phyloP scores from a whole-genome alignment of 768 basidiomycete species.

The Mrakia gelida region DNA sequence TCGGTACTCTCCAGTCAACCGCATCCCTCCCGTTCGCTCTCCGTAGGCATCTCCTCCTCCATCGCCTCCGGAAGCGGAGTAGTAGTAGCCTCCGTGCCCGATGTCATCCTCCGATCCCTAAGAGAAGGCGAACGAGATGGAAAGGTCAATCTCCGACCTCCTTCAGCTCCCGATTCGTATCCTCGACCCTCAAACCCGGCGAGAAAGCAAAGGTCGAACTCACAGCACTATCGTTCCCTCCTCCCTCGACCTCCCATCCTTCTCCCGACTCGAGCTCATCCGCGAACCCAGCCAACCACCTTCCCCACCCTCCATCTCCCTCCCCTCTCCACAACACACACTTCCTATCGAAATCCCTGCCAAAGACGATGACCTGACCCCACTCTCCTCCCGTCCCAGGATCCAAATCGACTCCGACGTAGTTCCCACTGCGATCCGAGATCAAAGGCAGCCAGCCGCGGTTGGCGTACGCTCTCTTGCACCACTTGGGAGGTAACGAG shows the following conservation, averaged over 20 bases:
- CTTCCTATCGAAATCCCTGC: conserved; percentile 97
- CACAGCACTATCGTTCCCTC: conserved; percentile 17
- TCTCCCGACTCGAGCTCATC: conserved; percentile 90
- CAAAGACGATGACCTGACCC: conserved; percentile 97
- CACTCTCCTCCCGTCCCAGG: conserved; percentile 60
- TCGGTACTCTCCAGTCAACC: conserved; percentile 76
- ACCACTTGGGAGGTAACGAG: conserved; percentile 83
- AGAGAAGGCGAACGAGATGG: background rate
- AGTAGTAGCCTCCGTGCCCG: conserved; percentile 42
- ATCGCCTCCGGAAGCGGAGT: conserved; percentile 34
- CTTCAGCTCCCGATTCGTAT: too few relatives aligned
- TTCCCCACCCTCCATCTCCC: conserved; percentile 86
- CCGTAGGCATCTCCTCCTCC: conserved; percentile 56
- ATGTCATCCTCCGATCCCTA: conserved; percentile 42
- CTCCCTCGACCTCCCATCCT: conserved; percentile 69
- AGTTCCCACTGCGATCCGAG: conserved; percentile 90
- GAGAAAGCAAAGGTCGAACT: background rate
- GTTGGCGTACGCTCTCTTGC: conserved; percentile 82
- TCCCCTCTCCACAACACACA: conserved; percentile 92
- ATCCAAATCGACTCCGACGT: conserved; percentile 90
- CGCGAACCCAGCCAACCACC: conserved; percentile 83
- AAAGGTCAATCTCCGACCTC: background rate
- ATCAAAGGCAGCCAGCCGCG: conserved; percentile 96
- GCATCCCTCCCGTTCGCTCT: conserved; percentile 64
- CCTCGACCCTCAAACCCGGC: background rate